Conservation (phyloP, 345 rosid species). For the Eucalyptus paniculata region DNA sequence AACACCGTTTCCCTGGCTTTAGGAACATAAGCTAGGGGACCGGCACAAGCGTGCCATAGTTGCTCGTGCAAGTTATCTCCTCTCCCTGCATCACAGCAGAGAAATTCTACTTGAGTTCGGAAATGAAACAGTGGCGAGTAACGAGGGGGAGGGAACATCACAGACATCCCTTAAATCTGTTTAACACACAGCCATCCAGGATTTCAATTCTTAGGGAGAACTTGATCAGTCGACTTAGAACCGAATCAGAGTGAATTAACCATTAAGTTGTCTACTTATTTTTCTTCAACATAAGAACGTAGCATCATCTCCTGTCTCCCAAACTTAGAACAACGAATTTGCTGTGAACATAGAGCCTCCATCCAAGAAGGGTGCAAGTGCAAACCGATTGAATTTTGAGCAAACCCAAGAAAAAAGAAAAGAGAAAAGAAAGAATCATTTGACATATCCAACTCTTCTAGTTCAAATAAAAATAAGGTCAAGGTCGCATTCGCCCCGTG, state of each 20-base stretch:
- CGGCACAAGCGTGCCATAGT: constrained; percentile 52
- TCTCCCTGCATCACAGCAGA: neutral
- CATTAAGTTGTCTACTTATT: neutral
- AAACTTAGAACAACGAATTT: neutral
- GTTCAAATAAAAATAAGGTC: neutral
- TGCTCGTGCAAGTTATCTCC: constrained; percentile 3
- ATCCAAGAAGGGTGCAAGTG: neutral
- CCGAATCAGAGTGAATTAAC: neutral
- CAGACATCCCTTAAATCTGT: neutral
- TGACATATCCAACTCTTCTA: neutral
- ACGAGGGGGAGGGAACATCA: neutral
- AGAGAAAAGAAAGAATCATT: neutral
- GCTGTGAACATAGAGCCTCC: neutral
- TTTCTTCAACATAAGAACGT: neutral
- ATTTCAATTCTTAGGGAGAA: neutral
- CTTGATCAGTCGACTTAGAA: neutral
- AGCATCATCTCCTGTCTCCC: neutral
- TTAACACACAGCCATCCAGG: neutral
- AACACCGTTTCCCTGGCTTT: constrained; percentile 23
- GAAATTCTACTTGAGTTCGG: neutral
- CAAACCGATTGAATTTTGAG: too few species aligned
- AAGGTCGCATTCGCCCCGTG: neutral
- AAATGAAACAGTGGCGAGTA: neutral
- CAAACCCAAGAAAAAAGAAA: too few species aligned
- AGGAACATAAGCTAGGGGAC: constrained; percentile 33